Percentiles rank a stretch among this genome's conserved stretches.
Evolutionary conservation across 2,329 filamentous ascomycete genomes (phyloP).

Genomic region (Tetracladium maxilliforme): DNA sequence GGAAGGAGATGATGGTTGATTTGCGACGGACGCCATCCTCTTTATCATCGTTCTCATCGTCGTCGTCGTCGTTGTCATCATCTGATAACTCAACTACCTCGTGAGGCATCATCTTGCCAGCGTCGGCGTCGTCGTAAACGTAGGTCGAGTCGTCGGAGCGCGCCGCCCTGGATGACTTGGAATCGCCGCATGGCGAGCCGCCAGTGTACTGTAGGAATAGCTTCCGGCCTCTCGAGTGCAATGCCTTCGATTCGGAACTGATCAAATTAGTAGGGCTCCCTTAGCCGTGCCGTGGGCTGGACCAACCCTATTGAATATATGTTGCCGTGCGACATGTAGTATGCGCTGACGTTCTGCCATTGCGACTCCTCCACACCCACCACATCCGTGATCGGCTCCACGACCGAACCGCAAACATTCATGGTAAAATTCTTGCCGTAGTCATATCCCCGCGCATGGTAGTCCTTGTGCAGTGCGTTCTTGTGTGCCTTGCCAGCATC

Average conservation of each 20-base stretch:
- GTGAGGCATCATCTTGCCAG: conserved; percentile 13
- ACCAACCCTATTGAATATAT: conserved; percentile 63
- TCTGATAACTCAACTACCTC: conserved; percentile 8
- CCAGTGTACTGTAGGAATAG: conserved; percentile 63
- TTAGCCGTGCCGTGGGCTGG: background rate
- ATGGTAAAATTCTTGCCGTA: conserved; percentile 71
- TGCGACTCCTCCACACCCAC: conserved; percentile 44
- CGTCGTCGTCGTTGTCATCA: conserved; percentile 17
- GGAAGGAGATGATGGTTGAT: conserved; percentile 80
- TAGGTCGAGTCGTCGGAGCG: conserved; percentile 22
- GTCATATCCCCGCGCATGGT: conserved; percentile 57
- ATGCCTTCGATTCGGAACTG: too few species aligned
- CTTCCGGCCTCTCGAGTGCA: conserved; percentile 62
- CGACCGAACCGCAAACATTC: conserved; percentile 68
- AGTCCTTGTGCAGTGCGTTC: conserved; percentile 40
- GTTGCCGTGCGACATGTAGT: conserved; percentile 51
- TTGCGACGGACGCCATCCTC: conserved; percentile 34
- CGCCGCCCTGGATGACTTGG: conserved; percentile 10
- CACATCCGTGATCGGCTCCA: conserved; percentile 47
- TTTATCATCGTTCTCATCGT: conserved; percentile 18
- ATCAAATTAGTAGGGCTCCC: too few species aligned
- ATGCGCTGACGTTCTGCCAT: conserved; percentile 67
- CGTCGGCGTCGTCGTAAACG: conserved; percentile 16
- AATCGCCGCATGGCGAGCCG: conserved; percentile 57
- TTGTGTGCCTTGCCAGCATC: conserved; percentile 24